A percentile compares a stretch with the other conserved stretches of the same genome.
These are phyloP conservation scores for Calonectria fujianensis DNA, from an alignment of 2,329 filamentous ascomycete genomes.

Conservation along the genomic window DNA sequence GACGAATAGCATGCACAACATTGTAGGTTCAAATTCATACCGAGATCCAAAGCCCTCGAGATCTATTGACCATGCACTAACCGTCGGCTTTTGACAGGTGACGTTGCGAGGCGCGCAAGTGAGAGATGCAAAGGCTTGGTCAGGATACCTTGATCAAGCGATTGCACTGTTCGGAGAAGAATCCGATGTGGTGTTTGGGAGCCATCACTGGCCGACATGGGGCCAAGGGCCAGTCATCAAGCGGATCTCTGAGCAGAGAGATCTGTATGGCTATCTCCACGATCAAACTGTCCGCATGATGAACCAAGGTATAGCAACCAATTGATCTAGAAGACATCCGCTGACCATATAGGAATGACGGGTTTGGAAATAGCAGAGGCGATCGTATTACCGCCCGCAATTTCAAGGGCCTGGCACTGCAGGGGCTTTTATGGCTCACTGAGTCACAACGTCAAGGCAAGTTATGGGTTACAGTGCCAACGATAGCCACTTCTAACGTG, in stretches of 20 bases:
- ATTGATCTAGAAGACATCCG: too few relatives aligned
- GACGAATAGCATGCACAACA: slow-evolving; percentile 64
- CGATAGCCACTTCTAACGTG: background rate
- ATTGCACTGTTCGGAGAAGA: slow-evolving; percentile 58
- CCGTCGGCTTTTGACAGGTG: slow-evolving; percentile 24
- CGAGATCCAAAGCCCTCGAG: too few relatives aligned
- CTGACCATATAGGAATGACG: slow-evolving; percentile 53
- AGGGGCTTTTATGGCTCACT: slow-evolving; percentile 62
- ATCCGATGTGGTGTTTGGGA: slow-evolving; percentile 60
- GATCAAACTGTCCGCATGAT: slow-evolving; percentile 63
- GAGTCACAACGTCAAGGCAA: slow-evolving; percentile 61
- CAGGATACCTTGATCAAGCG: slow-evolving; percentile 61
- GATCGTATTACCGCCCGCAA: slow-evolving; percentile 57
- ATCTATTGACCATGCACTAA: background rate
- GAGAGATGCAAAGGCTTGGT: slow-evolving; percentile 64
- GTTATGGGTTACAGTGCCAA: background rate
- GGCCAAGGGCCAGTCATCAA: slow-evolving; percentile 52
- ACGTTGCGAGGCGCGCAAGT: slow-evolving; percentile 65
- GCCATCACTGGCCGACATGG: slow-evolving; percentile 67
- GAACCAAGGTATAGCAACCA: slow-evolving; percentile 49
- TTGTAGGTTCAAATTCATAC: slow-evolving; percentile 42
- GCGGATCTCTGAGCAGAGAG: slow-evolving; percentile 60
- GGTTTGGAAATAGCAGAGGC: slow-evolving; percentile 63
- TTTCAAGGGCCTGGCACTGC: slow-evolving; percentile 48
- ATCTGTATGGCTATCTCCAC: slow-evolving; percentile 63